Percentiles rank a stretch among this genome's conserved stretches.
Evolutionary conservation across 2,329 filamentous ascomycete species (phyloP).

Genomic region (Claviceps cyperi): DNA sequence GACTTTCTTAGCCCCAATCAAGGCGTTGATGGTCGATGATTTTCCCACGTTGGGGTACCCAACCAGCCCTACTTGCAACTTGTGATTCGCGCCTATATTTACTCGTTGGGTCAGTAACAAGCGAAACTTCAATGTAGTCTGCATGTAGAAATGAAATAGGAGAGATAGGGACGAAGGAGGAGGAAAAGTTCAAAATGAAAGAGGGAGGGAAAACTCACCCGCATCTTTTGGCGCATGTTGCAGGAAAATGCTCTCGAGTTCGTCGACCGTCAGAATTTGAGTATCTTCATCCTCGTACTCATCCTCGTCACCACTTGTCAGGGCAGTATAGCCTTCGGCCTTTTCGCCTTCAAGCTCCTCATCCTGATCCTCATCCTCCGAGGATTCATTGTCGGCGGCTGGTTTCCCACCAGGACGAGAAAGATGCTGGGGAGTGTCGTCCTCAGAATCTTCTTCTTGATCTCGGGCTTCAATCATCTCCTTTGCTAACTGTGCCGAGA

Average conservation of each 20-base stretch:
- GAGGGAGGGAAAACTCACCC: slow-evolving; percentile 23
- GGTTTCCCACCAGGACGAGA: slow-evolving; percentile 16
- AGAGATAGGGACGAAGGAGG: no score
- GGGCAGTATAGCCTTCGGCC: slow-evolving; percentile 20
- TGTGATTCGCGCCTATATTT: slow-evolving; percentile 34
- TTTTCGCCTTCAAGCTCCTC: slow-evolving; percentile 25
- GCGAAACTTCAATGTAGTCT: background rate
- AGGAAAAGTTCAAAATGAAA: no score
- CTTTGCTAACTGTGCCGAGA: slow-evolving; percentile 85
- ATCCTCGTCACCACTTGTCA: slow-evolving; percentile 19
- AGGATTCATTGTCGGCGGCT: slow-evolving; percentile 9
- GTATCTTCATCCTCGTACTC: slow-evolving; percentile 44
- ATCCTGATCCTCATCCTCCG: slow-evolving; percentile 20
- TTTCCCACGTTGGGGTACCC: slow-evolving; percentile 99
- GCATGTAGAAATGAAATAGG: background rate
- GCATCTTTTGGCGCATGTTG: slow-evolving; percentile 45
- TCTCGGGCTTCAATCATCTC: slow-evolving; percentile 67
- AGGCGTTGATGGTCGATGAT: slow-evolving; percentile 95
- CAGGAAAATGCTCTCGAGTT: slow-evolving; percentile 80
- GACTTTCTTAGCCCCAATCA: slow-evolving; percentile 97
- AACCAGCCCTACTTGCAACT: slow-evolving; percentile 82
- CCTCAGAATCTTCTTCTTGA: slow-evolving; percentile 33
- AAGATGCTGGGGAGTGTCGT: slow-evolving; percentile 10
- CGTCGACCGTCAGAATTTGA: slow-evolving; percentile 79
- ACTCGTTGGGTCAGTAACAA: slow-evolving; percentile 6